Percentiles rank a stretch among this genome's conserved stretches.
Conservation (phyloP, 106 monocot species). For the Phalaenopsis equestris region DNA sequence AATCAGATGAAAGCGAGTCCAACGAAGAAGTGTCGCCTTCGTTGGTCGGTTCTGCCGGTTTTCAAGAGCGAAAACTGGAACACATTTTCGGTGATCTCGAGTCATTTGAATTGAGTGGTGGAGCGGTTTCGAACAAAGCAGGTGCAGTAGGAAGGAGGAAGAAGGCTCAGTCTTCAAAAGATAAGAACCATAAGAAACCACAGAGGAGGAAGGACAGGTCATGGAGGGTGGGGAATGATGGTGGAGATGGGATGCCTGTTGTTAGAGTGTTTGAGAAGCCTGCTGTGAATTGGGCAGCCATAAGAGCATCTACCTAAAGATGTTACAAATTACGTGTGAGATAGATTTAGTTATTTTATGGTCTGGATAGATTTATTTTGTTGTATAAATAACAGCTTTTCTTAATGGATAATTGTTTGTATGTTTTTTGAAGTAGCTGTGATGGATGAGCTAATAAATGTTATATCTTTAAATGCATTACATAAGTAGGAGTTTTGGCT, state of each 20-base stretch:
- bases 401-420: too few relatives aligned
- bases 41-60: neutral
- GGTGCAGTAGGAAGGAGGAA: constrained; percentile 23
- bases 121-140: constrained; percentile 14
- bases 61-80: neutral
- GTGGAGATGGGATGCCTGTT: constrained; percentile 80
- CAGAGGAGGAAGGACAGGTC: constrained; percentile 87
- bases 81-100: constrained; percentile 49
- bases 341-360: too few relatives aligned
- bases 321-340: too few relatives aligned
- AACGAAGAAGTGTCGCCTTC: constrained; percentile 7
- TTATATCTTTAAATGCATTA: too few relatives aligned
- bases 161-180: constrained; percentile 23
- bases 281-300: constrained; percentile 37
- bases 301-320: constrained; percentile 23
- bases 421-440: too few relatives aligned
- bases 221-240: constrained; percentile 79
- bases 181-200: constrained; percentile 80
- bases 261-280: constrained; percentile 77
- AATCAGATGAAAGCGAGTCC: constrained; percentile 11
- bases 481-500: too few relatives aligned
- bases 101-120: constrained; percentile 48
- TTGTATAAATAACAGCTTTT: too few relatives aligned
- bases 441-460: too few relatives aligned
- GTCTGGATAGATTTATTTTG: too few relatives aligned